phyloP scores from a whole-genome alignment of 106 monocot genomes.

The Dendrobium huoshanense region DNA sequence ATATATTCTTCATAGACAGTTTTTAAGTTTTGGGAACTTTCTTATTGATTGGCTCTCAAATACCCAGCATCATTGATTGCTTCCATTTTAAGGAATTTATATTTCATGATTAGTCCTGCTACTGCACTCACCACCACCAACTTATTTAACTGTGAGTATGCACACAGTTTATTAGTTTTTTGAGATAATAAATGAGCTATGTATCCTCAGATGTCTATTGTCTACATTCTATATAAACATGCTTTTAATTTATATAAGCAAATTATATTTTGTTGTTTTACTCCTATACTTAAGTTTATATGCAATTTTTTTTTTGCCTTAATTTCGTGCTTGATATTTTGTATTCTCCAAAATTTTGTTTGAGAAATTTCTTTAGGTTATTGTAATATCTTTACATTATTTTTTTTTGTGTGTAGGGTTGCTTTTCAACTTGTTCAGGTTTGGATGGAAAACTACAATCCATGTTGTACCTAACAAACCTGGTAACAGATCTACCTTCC shows the following conservation, averaged over 20 bases:
- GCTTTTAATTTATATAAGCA: neutral
- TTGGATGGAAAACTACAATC: slow-evolving; percentile 74
- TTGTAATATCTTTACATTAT: neutral
- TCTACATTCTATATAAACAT: neutral
- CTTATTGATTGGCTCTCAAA: neutral
- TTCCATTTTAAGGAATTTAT: neutral
- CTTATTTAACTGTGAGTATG: neutral
- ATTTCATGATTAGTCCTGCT: neutral
- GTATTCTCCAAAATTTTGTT: neutral
- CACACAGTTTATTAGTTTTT: neutral
- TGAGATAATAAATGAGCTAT: neutral
- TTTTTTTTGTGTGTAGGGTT: slow-evolving; percentile 41
- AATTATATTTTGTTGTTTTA: neutral
- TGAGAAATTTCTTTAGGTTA: neutral
- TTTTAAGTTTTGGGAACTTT: neutral
- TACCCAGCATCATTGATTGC: neutral
- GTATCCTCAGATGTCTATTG: neutral
- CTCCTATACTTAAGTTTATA: neutral
- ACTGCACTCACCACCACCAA: neutral
- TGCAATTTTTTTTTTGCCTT: neutral
- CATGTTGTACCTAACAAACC: slow-evolving; percentile 46
- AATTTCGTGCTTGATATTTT: neutral
- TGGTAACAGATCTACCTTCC: slow-evolving; percentile 39
- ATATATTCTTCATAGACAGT: too few relatives aligned
- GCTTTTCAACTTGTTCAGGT: slow-evolving; percentile 78